Evolutionary conservation across 164 flowering plant species (phyloP).

Genomic region (Echeveria elegans): DNA sequence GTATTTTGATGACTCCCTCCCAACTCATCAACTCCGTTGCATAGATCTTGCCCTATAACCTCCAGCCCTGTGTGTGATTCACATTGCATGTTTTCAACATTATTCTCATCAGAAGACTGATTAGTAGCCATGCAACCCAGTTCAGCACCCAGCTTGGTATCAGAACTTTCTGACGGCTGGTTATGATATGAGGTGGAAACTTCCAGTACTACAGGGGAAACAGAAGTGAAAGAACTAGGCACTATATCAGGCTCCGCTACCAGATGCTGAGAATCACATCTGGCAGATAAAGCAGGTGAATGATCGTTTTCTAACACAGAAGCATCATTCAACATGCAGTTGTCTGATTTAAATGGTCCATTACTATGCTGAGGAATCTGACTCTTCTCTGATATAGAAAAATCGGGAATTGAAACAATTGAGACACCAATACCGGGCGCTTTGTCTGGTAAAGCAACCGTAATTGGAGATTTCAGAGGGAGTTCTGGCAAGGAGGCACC

Average conservation of each 20-base stretch:
- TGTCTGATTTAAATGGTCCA: slow-evolving; percentile 28
- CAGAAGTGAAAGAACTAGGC: background rate
- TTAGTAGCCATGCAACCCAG: background rate
- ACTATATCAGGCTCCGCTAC: background rate
- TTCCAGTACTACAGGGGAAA: background rate
- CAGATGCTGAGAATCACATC: background rate
- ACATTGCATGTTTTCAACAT: background rate
- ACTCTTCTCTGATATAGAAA: slow-evolving; percentile 31
- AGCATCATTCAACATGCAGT: background rate
- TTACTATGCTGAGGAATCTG: slow-evolving; percentile 21
- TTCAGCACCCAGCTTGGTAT: background rate
- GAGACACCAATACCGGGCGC: slow-evolving; percentile 61
- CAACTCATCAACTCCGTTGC: background rate
- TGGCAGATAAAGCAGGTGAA: background rate
- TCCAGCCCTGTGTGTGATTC: background rate
- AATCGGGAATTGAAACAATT: slow-evolving; percentile 77
- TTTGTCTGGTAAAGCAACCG: slow-evolving; percentile 79
- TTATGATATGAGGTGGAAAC: background rate
- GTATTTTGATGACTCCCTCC: slow-evolving; percentile 19
- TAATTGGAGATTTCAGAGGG: slow-evolving; percentile 65
- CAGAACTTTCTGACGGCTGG: background rate
- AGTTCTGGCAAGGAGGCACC: slow-evolving; percentile 92
- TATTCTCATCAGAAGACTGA: background rate
- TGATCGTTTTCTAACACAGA: background rate
- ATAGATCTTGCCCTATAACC: background rate